Base-by-base conservation (phyloP, 148 eudicot species). In the Rhododendron mucronatum region DNA sequence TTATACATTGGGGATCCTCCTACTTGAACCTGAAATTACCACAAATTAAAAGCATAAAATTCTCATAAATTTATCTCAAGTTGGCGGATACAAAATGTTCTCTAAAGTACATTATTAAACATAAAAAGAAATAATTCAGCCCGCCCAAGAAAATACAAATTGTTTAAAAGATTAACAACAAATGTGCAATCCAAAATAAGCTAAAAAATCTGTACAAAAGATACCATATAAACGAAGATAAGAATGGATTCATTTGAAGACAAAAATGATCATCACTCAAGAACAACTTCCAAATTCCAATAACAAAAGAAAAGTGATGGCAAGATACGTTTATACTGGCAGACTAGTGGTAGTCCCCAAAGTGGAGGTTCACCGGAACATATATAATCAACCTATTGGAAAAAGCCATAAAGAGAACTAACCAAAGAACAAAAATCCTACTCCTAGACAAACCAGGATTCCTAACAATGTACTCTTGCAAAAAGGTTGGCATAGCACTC, bases 1-100 rank as follows among this genome's bases (percentile, higher is more conserved):
- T 90, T 94, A 84, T 94, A 94, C 18, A 84, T n/a, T 21, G 98
- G 98, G 2, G 98, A 95, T 69, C 91, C 91, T 85, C 96, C 98
- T 47, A 95, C 96, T 91, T 95, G 94, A 87, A 95, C 96, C 98
- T 95, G 86, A 13, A 89, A 84, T 48, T 14, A 44, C 78, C 33
- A 37, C 84, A 78, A 79, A 81, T 48, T 2, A 47, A 21, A 85
- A 88, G 73, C 18, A 45, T 50, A 26, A 55, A 39, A 78, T 75
- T 41, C 28, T 35, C 73, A 71, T 50, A 44, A 53, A 80, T 59
- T 18, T 76, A 67, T 45, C 12, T 51, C 53, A 41, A 82, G 26
- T 26, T 39, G 23, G 53, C n/a, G 7, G 14, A 77, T 23, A 77
- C 20, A 23, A 28, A 28, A 59, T 75, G 20, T 18, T 82, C 48